Conservation (phyloP, 164 flowering plant genomes). For the Euptelea pleiosperma region DNA sequence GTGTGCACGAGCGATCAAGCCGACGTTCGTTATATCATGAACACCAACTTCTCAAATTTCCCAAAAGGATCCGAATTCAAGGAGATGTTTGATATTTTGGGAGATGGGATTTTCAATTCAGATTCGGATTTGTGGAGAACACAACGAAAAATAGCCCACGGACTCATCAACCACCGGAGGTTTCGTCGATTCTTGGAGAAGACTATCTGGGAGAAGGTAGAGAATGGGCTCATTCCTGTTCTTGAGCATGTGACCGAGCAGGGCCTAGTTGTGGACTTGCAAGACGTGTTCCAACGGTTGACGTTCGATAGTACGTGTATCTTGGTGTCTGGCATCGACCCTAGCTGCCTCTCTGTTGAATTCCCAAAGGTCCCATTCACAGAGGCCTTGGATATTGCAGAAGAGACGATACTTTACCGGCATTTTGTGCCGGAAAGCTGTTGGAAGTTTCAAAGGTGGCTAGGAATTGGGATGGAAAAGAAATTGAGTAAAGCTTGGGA, state of each 20-base stretch:
- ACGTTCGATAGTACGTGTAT: constrained; percentile 16
- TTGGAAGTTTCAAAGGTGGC: constrained; percentile 39
- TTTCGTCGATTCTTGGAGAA: constrained; percentile 19
- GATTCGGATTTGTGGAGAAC: constrained; percentile 28
- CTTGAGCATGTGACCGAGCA: constrained; percentile 20
- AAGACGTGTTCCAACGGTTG: constrained; percentile 36
- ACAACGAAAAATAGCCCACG: constrained; percentile 24
- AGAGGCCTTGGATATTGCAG: constrained; percentile 27
- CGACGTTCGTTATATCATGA: constrained; percentile 34
- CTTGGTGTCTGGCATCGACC: constrained; percentile 30
- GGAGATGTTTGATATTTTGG: constrained; percentile 32
- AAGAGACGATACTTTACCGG: constrained; percentile 25
- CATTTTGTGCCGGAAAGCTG: constrained; percentile 25
- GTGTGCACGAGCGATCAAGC: constrained; percentile 30
- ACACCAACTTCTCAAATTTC: constrained; percentile 35
- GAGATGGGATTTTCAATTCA: constrained; percentile 43
- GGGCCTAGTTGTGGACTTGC: constrained; percentile 29
- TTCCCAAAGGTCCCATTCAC: constrained; percentile 22
- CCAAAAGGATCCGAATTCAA: constrained; percentile 34
- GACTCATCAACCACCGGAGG: background rate
- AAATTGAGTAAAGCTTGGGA: constrained; percentile 19
- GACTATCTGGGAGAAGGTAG: constrained; percentile 17
- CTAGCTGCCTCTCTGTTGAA: constrained; percentile 22
- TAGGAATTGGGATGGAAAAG: constrained; percentile 37
- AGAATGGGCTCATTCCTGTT: constrained; percentile 31